Evolutionary conservation across 2,329 filamentous ascomycete genomes (phyloP), one percentile per base, ranked within the genome.

Genomic region (Colletotrichum cereale): DNA sequence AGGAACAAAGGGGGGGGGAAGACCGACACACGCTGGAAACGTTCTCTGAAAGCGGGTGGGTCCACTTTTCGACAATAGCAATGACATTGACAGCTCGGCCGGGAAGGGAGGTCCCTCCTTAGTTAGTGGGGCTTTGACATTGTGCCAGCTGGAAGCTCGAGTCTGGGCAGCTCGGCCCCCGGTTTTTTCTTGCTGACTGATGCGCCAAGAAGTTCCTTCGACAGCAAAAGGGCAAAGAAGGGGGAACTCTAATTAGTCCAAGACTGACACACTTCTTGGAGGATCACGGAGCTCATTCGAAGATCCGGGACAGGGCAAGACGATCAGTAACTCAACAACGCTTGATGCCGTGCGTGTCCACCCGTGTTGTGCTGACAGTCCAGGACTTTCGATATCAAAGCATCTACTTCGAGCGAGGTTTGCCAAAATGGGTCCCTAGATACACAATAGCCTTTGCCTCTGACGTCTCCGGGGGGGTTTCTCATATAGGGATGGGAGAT

Each of bases 101-200:
- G n/a, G 67, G 62, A 70, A 63, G 50, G 24, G 12, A 71, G 64
- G 64, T 11, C 52, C 31, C 3, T 12, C 21, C 10, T 52, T 29
- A 14, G 24, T n/a, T n/a, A 24, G n/a, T 26, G 34, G 34, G 14
- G 36, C 53, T 38, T 6, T 21, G 18, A n/a, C 50, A 18, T 52
- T 52, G n/a, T n/a, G 44, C 44, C n/a, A 48, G 8, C 5, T 29
- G 48, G 48, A 31, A 52, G 6, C 12, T 29, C 24, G 2, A 29
- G 24, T 50, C 24, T 7, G 11, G 47, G 48, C 50, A 16, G 29
- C 8, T 34, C 29, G 26, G 3, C 29, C 50, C n/a, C 44, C 44
- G n/a, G 11, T 47, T 34, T 34, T 8, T 34, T n/a, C 34, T 34
- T n/a, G 16, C 50, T 55, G 29, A 26, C 24, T 50, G 24, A 14